Base-by-base conservation (phyloP, 768 basidiomycete species). In the Leccinum variicolor region DNA sequence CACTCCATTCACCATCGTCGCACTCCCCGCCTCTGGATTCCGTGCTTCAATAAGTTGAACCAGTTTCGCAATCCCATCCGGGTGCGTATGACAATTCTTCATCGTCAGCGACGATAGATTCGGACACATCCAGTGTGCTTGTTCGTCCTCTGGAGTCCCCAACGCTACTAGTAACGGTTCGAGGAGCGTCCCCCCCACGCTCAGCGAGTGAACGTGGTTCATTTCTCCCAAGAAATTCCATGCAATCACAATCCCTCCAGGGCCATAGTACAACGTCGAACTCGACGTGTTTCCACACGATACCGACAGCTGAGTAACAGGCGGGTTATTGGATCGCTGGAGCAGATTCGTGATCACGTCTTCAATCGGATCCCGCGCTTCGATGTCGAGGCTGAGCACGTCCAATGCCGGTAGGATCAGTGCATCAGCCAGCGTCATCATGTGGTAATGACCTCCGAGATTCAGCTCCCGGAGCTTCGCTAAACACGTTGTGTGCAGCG, bases 361-460 rank as follows among this genome's bases (percentile, higher is more conserved):
- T 66, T 90, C 89, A 56, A 89, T 78, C 0, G 87, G 81, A 60
- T 89, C 87, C n/a, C 90, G 81, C 1, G 84, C 77, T 67, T 90
- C 89, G 58, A 91, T 81, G 66, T 90, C 87, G 47, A 91, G 74
- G 2, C 76, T 82, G 15, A 91, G 79, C 25, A 76, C 71, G n/a
- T 79, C 79, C 47, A 92, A 74, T 4, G 69, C 62, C 0, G 90
- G 90, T 13, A 85, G 74, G 23, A 79, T 71, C 45, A 92, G 79
- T 1, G 78, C 79, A 51, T 89, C 87, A 26, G 86, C 69, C 10
- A 92, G 78, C 56, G 78, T 78, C 7, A 79, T 74, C 63, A 92
- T 80, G 23, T 84, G 78, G 60, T 81, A 83, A 64, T 89, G 86
- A 0, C 90, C 89, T 6, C 87, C 85, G 26, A 91, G 68, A 52